phyloP scores from a whole-genome alignment of 2,329 filamentous ascomycete species.

The Colletotrichum plurivorum region DNA sequence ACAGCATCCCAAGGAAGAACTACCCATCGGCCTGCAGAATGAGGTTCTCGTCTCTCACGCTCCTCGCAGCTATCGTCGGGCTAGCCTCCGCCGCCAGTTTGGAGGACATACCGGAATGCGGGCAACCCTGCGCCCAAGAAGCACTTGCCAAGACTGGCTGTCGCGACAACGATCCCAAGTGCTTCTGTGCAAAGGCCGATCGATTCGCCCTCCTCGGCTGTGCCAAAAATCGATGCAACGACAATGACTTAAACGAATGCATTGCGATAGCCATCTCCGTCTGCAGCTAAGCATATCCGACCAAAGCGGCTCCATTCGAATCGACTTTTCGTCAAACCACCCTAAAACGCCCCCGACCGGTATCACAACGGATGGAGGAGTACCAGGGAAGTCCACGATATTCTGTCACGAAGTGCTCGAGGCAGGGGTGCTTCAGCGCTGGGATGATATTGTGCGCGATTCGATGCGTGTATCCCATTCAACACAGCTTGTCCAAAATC shows the following conservation, averaged over 20 bases:
- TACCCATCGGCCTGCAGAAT: not conserved
- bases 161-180: constrained; percentile 10
- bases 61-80: constrained; percentile 14
- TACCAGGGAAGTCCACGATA: too few relatives aligned
- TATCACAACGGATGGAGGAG: too few relatives aligned
- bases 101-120: constrained; percentile 19
- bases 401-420: too few relatives aligned
- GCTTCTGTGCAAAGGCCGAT: constrained; percentile 29
- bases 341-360: too few relatives aligned
- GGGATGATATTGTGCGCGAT: too few relatives aligned
- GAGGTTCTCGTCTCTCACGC: constrained; percentile 21
- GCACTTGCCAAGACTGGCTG: constrained; percentile 14
- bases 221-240: constrained; percentile 5
- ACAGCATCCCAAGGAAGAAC: not conserved
- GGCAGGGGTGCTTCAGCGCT: too few relatives aligned
- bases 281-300: not conserved
- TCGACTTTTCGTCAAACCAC: too few relatives aligned
- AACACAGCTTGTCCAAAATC: too few relatives aligned
- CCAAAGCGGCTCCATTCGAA: too few relatives aligned
- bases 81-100: constrained; percentile 6
- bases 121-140: constrained; percentile 15
- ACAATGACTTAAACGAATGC: constrained; percentile 13
- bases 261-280: not conserved
- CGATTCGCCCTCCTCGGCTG: constrained; percentile 13
- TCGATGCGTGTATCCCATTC: too few relatives aligned